Percentiles rank a stretch among this genome's conserved stretches.
Evolutionary conservation across 148 eudicot species (phyloP).

Genomic region (Camellia sinensis): DNA sequence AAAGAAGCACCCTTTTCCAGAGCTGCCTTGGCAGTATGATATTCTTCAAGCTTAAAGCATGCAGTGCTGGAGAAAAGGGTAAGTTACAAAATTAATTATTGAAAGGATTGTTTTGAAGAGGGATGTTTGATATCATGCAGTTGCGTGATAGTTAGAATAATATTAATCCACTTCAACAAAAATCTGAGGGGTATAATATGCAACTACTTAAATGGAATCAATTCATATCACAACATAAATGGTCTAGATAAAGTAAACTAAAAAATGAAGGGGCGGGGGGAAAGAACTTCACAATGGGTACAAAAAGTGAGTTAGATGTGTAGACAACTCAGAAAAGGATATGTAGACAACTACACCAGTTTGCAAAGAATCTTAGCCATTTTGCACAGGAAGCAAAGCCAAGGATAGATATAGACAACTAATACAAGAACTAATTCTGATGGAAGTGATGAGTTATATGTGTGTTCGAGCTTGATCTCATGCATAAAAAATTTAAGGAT

Average conservation of each 20-base stretch:
- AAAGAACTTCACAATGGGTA: too few relatives aligned
- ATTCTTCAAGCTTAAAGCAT: slow-evolving; percentile 24
- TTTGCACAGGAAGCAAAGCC: neutral
- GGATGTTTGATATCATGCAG: neutral
- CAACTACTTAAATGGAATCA: neutral
- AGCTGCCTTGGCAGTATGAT: slow-evolving; percentile 26
- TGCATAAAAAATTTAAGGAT: neutral
- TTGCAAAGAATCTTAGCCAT: neutral
- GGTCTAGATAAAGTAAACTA: too few relatives aligned
- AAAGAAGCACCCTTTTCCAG: slow-evolving; percentile 24
- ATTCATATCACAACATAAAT: neutral
- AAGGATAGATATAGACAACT: neutral
- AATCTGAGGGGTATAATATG: neutral
- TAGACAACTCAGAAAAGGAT: too few relatives aligned
- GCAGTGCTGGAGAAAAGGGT: slow-evolving; percentile 15
- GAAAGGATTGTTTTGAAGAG: neutral
- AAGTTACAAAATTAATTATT: neutral
- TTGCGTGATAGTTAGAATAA: neutral
- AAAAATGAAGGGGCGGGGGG: too few relatives aligned
- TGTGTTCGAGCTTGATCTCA: neutral
- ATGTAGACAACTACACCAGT: neutral
- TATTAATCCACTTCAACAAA: too few relatives aligned
- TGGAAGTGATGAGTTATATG: neutral
- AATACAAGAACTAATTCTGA: neutral
- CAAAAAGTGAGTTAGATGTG: too few relatives aligned